Base-by-base conservation (phyloP, 495 filamentous ascomycete genomes). In the Neurospora sp. region DNA sequence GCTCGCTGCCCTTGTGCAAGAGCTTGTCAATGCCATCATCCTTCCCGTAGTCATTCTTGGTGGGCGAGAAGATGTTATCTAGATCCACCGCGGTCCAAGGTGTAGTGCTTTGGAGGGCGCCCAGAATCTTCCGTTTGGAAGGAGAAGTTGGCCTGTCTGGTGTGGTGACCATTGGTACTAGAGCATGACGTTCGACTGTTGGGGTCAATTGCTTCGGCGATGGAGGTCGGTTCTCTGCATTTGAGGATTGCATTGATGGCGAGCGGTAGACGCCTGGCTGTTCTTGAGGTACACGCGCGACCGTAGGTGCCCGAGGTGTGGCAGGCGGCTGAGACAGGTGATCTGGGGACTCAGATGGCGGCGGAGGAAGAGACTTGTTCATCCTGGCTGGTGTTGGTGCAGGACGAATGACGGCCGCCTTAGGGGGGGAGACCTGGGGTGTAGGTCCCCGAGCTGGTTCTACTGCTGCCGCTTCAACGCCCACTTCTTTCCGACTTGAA, bases 51-150 rank as follows among this genome's bases (percentile, higher is more conserved):
- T 87, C 85, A 16, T 83, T 83, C n/a, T 76, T 54, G 40, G 77
- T 84, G 16, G 78, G 76, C 6, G 78, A 77, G 74, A 89, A 91
- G 72, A 89, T 84, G 69, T 75, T 85, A 39, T 93, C 94, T 14
- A 97, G 84, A 77, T 97, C 93, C 2, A 89, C 85, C 0, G 90
- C 83, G 8, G 84, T 86, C 94, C 94, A 97, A 1, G 92, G 88
- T n/a, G 85, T 79, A 2, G 78, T 84, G 40, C 88, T 92, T 73
- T 88, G 83, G 16, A 93, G 82, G 38, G 88, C 88, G 23, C 84
- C 81, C 41, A 89, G 83, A 40, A 87, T 80, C 75, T 88, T 89
- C 7, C 88, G 88, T 73, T 89, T 93, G 0, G 89, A 90, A 6
- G 92, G 92, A 1, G 92, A 93, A 20, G 39, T 71, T 14, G 81